Evolutionary conservation across 2,329 filamentous ascomycete genomes (phyloP).

Genomic region (Davidsoniella australis): DNA sequence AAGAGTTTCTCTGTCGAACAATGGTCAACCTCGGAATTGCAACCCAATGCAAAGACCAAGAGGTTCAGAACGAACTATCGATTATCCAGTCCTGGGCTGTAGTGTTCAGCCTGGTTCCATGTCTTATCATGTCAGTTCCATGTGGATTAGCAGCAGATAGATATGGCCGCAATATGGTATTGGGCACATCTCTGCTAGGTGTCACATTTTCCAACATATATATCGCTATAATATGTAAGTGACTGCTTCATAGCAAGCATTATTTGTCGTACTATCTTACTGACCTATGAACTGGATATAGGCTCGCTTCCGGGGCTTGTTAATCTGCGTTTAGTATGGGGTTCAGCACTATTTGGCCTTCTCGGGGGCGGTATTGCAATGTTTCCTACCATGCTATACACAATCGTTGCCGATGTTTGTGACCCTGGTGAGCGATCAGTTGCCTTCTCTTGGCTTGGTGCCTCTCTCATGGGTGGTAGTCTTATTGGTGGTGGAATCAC

Average conservation of each 20-base stretch:
- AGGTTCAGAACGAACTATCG: constrained; percentile 15
- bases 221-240: constrained; percentile 12
- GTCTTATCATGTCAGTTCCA: constrained; percentile 13
- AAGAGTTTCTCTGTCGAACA: constrained; percentile 11
- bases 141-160: constrained; percentile 14
- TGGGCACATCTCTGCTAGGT: constrained; percentile 13
- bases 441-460: constrained; percentile 14
- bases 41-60: constrained; percentile 13
- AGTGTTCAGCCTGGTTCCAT: constrained; percentile 14
- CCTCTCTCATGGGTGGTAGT: constrained; percentile 11
- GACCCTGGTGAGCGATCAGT: constrained; percentile 11
- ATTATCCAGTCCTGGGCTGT: constrained; percentile 14
- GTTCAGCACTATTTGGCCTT: constrained; percentile 12
- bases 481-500: constrained; percentile 14
- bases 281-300: background rate
- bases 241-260: no score
- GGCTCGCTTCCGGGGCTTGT: constrained; percentile 13
- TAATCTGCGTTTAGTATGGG: constrained; percentile 13
- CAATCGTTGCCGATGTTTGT: constrained; percentile 14
- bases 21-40: background rate
- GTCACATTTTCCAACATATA: constrained; percentile 7
- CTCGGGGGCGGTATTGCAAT: constrained; percentile 15
- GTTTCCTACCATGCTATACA: constrained; percentile 14
- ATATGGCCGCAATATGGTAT: constrained; percentile 13
- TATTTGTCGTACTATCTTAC: no score